Conservation (phyloP, 306 rosid genomes). For the Vigna nakashimae region DNA sequence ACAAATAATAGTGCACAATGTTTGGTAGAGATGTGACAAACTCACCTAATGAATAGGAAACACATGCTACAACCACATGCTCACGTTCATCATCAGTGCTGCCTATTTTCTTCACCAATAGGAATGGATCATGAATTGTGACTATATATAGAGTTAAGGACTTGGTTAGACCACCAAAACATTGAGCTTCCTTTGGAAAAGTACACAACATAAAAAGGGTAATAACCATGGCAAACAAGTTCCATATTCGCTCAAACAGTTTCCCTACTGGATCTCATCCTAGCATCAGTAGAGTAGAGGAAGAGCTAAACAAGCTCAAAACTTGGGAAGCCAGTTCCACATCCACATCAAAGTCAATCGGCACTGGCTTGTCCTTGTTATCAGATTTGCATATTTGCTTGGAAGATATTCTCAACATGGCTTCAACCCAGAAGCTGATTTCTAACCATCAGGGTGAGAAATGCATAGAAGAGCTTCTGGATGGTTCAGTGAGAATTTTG, state of each 20-base stretch:
- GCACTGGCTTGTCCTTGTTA: slow-evolving; percentile 44
- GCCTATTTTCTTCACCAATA: not conserved
- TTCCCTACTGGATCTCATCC: slow-evolving; percentile 82
- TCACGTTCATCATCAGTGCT: slow-evolving; percentile 17
- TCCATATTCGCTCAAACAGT: slow-evolving; percentile 68
- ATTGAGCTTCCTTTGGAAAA: not conserved
- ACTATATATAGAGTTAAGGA: slow-evolving; percentile 40
- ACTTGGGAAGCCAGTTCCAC: slow-evolving; percentile 53
- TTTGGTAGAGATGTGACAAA: slow-evolving; percentile 50
- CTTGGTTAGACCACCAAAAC: slow-evolving; percentile 31
- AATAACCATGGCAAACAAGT: slow-evolving; percentile 56
- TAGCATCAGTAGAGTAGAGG: slow-evolving; percentile 54
- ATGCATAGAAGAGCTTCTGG: slow-evolving; percentile 67
- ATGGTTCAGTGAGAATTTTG: slow-evolving; percentile 67
- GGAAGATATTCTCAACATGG: slow-evolving; percentile 67
- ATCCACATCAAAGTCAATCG: slow-evolving; percentile 52
- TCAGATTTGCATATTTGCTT: slow-evolving; percentile 57
- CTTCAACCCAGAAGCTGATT: slow-evolving; percentile 64
- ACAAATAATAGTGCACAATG: slow-evolving; percentile 42
- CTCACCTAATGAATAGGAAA: slow-evolving; percentile 36
- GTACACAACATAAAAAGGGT: not conserved
- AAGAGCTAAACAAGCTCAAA: slow-evolving; percentile 61
- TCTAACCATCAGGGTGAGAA: slow-evolving; percentile 54
- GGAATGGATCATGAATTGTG: not conserved
- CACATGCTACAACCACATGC: slow-evolving; percentile 52